Percentiles rank a stretch among this genome's conserved stretches.
phyloP scores from a whole-genome alignment of 2,329 filamentous ascomycete genomes.

The Colletotrichum nymphaeae region DNA sequence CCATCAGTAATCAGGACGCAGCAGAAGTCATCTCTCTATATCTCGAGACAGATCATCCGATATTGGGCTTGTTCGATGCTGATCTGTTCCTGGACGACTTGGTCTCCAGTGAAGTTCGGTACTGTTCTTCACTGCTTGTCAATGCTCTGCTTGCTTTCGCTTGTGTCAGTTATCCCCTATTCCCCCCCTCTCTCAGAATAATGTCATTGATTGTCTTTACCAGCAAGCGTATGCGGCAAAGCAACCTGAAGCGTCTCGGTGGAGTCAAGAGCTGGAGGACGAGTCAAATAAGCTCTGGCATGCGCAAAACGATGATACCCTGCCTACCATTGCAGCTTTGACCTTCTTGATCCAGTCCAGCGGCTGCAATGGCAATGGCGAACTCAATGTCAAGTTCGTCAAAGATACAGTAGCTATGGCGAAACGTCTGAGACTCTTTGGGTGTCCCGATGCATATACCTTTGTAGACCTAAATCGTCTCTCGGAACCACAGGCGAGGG shows the following conservation, averaged over 20 bases:
- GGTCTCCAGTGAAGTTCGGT: constrained; percentile 37
- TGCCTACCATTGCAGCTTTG: constrained; percentile 22
- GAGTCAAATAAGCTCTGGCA: constrained; percentile 28
- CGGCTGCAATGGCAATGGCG: constrained; percentile 30
- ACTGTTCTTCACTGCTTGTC: constrained; percentile 50
- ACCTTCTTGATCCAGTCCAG: constrained; percentile 25
- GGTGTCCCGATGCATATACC: constrained; percentile 23
- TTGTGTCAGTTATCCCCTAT: constrained; percentile 43
- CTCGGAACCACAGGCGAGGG: constrained; percentile 13
- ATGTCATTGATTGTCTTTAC: not conserved
- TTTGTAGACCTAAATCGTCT: constrained; percentile 6
- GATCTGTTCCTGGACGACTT: constrained; percentile 48
- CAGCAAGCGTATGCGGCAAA: constrained; percentile 29
- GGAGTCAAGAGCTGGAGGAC: constrained; percentile 28
- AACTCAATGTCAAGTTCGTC: constrained; percentile 26
- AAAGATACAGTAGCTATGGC: constrained; percentile 30
- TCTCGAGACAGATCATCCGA: constrained; percentile 51
- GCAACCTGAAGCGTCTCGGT: constrained; percentile 21
- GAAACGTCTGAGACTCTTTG: constrained; percentile 26
- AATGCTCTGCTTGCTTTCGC: constrained; percentile 48
- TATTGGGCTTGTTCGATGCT: constrained; percentile 50
- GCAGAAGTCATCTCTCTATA: constrained; percentile 48
- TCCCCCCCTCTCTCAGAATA: not conserved
- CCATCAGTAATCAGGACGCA: constrained; percentile 44
- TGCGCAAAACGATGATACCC: constrained; percentile 21